These are phyloP conservation scores for Takashimella koratensis DNA, from an alignment of 1,284 basidiomycete genomes.

Conservation along the genomic window DNA sequence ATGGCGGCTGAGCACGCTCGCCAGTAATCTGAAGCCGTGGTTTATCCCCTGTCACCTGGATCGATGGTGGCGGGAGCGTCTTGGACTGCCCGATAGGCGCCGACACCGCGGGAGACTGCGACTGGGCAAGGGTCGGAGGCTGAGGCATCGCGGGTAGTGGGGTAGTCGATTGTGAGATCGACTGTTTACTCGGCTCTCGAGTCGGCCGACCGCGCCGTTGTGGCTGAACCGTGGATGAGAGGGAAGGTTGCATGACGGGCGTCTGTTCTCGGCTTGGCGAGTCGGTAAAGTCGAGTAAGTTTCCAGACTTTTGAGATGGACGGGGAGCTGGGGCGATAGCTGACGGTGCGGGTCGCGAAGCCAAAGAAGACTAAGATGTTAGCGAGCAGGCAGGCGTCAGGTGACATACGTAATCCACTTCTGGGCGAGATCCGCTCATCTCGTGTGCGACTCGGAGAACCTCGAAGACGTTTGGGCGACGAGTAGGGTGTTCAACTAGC, in stretches of 20 bases:
- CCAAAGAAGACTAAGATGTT: constrained; percentile 15
- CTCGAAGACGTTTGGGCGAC: constrained; percentile 78
- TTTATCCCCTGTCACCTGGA: constrained; percentile 37
- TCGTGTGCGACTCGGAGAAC: constrained; percentile 69
- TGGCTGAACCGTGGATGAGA: constrained; percentile 40
- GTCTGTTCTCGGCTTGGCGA: constrained; percentile 16
- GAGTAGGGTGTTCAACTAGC: constrained; percentile 78
- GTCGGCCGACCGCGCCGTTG: constrained; percentile 46
- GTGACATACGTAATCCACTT: constrained; percentile 60
- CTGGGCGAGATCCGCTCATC: constrained; percentile 76
- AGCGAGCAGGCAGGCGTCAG: constrained; percentile 13
- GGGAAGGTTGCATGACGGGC: constrained; percentile 20
- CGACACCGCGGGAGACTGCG: background rate
- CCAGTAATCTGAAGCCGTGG: background rate
- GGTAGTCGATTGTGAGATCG: constrained; percentile 4
- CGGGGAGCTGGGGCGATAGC: constrained; percentile 8
- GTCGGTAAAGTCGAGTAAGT: constrained; percentile 47
- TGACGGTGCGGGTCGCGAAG: constrained; percentile 1
- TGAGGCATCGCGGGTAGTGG: constrained; percentile 10
- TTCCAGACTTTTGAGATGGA: constrained; percentile 13
- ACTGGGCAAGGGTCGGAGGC: background rate
- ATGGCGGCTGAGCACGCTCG: constrained; percentile 4
- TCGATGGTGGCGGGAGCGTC: constrained; percentile 6
- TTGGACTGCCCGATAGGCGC: background rate
- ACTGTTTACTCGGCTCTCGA: constrained; percentile 22